A percentile compares a stretch with the other conserved stretches of the same genome.
Conservation (phyloP, 179 eudicot species). For the Vitellaria paradoxa region DNA sequence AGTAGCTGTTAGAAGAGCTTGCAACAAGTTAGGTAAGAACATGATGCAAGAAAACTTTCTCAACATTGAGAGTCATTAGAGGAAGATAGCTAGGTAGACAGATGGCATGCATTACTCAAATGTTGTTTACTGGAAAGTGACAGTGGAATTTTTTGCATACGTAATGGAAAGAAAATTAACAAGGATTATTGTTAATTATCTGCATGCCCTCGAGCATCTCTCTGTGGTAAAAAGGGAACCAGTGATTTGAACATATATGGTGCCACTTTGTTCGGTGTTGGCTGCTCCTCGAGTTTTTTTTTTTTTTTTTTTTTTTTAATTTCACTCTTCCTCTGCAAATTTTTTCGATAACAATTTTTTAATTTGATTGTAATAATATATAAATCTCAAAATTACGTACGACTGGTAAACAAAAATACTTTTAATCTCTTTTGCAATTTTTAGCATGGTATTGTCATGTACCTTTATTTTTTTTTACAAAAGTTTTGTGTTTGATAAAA, state of each 20-base stretch:
- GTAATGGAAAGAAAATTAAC: not conserved
- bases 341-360: no score
- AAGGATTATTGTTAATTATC: not conserved
- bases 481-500: no score
- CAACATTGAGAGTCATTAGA: not conserved
- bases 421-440: no score
- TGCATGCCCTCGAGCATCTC: not conserved
- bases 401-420: no score
- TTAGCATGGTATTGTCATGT: no score
- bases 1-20: no score
- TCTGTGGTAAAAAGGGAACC: not conserved
- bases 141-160: not conserved
- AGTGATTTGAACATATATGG: not conserved
- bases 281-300: not conserved
- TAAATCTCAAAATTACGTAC: no score
- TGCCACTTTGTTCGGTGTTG: not conserved
- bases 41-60: not conserved
- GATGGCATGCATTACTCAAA: no score
- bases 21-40: not conserved
- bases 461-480: no score
- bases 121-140: not conserved
- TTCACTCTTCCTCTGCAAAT: no score
- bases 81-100: no score
- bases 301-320: not conserved
- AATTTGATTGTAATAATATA: no score